Base-by-base conservation (phyloP, 192 early-diverging fungal species). In the Coemansia aciculifera region DNA sequence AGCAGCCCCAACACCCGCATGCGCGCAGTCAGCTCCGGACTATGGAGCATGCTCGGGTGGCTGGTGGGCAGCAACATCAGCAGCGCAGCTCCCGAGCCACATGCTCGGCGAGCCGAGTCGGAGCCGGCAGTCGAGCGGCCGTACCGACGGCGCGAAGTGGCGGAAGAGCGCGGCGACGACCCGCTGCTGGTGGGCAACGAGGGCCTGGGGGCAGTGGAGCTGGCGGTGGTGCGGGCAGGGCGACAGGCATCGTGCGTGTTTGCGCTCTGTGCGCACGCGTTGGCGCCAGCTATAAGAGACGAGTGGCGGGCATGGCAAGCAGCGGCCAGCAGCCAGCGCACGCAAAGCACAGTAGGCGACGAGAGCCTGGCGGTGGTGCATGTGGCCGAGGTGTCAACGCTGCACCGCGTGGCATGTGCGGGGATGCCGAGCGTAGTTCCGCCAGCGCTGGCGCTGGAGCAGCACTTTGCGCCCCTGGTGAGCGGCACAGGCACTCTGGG, bases 41-140 rank as follows among this genome's bases (percentile, higher is more conserved):
- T 81, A 64, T 81, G 79, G 79, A 63, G 59, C 61, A 72, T 81
- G 79, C 73, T 81, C 46, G 79, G 74, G n/a, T 81, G 79, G 79
- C 71, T 81, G 43, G 79, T 81, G 2, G 74, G 48, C 54, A 34
- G 51, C 46, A 51, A 44, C 54, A 38, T 44, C 59, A 13, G 23
- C n/a, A n/a, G 29, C 10, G 23, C 37, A 42, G 46, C 36, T 32
- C 21, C 51, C 32, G 15, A 40, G 8, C 9, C 66, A 19, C 10
- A 32, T 13, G 31, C 39, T 11, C 59, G 62, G 29, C 62, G 37
- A 27, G 51, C 15, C 2, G 49, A 9, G 38, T 21, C 36, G 24
- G 29, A 9, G 38, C 37, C 49, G 8, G 29, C 49, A 32, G 15
- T 59, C 3, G 23, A 9, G 23, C 42, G 52, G 34, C 76, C 56